A percentile compares a stretch with the other conserved stretches of the same genome.
phyloP scores from a whole-genome alignment of 331 rosid genomes.

The Malus hybrid region DNA sequence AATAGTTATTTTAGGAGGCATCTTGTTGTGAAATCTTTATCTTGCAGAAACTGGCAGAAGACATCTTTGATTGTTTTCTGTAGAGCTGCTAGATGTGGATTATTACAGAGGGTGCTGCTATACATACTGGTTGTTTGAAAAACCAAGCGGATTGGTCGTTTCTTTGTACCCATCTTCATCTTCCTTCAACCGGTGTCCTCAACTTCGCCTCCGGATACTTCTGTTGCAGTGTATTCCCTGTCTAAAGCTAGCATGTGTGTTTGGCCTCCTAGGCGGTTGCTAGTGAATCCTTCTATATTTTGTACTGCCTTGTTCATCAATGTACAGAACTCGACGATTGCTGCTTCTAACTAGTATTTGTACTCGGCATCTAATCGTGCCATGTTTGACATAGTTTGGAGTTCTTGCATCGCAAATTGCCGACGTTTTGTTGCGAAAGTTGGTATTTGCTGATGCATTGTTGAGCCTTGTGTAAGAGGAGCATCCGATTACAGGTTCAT shows the following conservation, averaged over 20 bases:
- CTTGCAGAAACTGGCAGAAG: constrained; percentile 1
- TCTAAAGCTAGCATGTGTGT: background rate
- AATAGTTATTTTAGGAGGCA: constrained; percentile 1
- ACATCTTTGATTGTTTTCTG: background rate
- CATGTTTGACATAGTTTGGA: background rate
- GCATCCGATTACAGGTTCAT: too few species aligned
- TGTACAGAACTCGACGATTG: constrained; percentile 31
- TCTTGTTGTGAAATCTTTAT: constrained; percentile 14
- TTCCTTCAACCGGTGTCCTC: background rate
- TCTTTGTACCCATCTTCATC: background rate
- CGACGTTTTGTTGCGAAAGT: too few species aligned
- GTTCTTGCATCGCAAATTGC: background rate
- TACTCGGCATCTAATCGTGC: background rate
- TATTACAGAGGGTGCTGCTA: background rate
- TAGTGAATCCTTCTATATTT: constrained; percentile 6
- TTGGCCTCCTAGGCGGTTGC: constrained; percentile 5
- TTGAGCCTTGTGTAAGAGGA: too few species aligned
- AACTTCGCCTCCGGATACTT: constrained; percentile 5
- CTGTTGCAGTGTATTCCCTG: background rate
- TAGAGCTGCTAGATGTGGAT: constrained; percentile 2
- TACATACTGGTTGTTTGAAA: background rate
- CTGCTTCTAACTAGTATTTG: background rate
- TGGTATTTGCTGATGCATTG: too few species aligned
- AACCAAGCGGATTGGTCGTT: constrained; percentile 13
- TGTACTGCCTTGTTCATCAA: constrained; percentile 26